Evolutionary conservation across 2,329 filamentous ascomycete species (phyloP).

Genomic region (Tolypocladium endophyticum): DNA sequence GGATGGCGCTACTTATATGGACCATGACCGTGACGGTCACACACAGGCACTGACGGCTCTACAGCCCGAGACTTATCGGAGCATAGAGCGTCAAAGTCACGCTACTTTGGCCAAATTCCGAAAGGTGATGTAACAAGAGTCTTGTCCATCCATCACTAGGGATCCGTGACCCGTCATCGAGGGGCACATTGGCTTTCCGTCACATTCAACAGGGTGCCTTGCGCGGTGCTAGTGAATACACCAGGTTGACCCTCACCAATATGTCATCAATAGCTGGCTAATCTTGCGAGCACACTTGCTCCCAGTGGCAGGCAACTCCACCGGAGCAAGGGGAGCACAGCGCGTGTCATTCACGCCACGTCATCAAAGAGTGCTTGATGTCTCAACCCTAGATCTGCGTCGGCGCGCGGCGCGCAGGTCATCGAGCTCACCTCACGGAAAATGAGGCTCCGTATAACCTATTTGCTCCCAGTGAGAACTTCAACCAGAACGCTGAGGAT

Average conservation of each 20-base stretch:
- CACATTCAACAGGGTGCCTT: background rate
- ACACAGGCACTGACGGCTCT: background rate
- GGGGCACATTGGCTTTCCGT: background rate
- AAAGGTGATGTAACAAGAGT: no score
- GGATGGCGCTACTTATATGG: background rate
- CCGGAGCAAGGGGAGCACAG: background rate
- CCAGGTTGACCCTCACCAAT: background rate
- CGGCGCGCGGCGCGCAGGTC: background rate
- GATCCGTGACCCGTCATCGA: background rate
- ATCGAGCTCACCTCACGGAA: no score
- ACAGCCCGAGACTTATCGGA: no score
- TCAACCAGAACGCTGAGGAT: background rate
- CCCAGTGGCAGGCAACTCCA: background rate
- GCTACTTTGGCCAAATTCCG: background rate
- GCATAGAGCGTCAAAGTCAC: background rate
- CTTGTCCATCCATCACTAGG: background rate
- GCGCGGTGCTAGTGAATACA: background rate
- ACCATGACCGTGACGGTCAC: background rate
- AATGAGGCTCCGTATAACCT: background rate
- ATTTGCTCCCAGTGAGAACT: background rate
- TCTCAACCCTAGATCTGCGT: background rate
- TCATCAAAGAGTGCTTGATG: background rate
- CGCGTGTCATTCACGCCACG: background rate
- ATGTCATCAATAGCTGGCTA: background rate
- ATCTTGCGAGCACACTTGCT: background rate